phyloP scores from a whole-genome alignment of 495 filamentous ascomycete species.

The Tuber calosporum region DNA sequence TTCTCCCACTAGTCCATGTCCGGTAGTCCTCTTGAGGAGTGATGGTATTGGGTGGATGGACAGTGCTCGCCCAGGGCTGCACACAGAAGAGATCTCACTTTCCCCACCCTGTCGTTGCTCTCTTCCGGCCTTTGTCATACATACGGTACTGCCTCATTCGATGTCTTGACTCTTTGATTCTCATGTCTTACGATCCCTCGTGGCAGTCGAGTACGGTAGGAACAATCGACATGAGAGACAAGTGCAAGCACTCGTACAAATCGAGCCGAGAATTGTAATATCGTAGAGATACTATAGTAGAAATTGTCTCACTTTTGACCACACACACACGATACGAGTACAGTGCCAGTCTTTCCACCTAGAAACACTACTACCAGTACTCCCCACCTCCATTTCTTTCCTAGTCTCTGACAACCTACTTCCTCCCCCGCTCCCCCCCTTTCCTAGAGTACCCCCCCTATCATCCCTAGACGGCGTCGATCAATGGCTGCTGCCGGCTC shows the following conservation, averaged over 20 bases:
- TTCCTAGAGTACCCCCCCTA: conserved; percentile 4
- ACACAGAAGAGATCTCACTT: not conserved
- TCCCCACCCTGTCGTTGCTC: not conserved
- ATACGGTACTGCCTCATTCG: not conserved
- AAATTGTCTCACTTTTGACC: not conserved
- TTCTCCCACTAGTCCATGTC: conserved; percentile 16
- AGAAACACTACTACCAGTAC: not conserved
- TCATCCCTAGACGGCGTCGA: conserved; percentile 17
- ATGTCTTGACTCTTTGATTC: not conserved
- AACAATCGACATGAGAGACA: conserved; percentile 2
- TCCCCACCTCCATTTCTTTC: not conserved
- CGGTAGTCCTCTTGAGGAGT: conserved; percentile 1
- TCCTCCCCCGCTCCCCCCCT: not conserved
- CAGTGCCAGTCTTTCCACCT: not conserved
- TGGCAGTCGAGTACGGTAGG: not conserved
- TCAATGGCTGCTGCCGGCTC: conserved; percentile 13
- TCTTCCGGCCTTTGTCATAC: not conserved
- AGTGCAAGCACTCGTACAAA: conserved; percentile 18
- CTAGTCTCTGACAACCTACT: not conserved
- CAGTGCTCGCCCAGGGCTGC: not conserved
- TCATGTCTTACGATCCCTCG: not conserved
- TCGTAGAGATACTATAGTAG: not conserved
- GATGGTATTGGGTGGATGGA: not conserved
- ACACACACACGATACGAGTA: too few relatives aligned
- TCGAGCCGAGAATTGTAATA: conserved; percentile 21